Percentiles rank a stretch among this genome's conserved stretches.
Evolutionary conservation across 306 rosid species (phyloP).

Genomic region (Aeschynomene evenia): DNA sequence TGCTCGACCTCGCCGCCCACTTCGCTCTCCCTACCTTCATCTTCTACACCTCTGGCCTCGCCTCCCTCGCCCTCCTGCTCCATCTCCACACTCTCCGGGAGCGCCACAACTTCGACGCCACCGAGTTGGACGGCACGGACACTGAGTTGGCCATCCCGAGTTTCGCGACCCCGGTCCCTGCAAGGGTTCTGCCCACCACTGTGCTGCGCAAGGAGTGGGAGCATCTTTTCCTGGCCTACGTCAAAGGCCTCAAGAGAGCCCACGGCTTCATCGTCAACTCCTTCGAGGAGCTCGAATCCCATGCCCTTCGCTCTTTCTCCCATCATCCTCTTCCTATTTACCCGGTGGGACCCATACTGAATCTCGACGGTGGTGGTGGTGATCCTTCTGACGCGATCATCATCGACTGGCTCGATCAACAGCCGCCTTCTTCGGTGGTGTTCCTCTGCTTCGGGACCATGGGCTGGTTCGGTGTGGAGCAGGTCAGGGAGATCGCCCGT

Average conservation of each 20-base stretch:
- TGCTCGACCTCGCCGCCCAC: constrained; percentile 54
- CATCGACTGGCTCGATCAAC: constrained; percentile 61
- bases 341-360: constrained; percentile 57
- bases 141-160: constrained; percentile 25
- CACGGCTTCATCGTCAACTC: constrained; percentile 54
- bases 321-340: constrained; percentile 27
- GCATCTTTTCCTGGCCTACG: background rate
- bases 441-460: constrained; percentile 50
- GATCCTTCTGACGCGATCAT: too few relatives aligned
- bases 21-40: constrained; percentile 47
- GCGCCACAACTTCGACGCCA: background rate
- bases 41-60: constrained; percentile 43
- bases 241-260: constrained; percentile 14
- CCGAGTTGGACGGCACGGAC: background rate
- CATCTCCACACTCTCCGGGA: constrained; percentile 41
- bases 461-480: constrained; percentile 31
- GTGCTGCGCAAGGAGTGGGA: constrained; percentile 7
- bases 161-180: constrained; percentile 40
- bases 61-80: constrained; percentile 34
- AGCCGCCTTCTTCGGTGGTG: constrained; percentile 57
- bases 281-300: constrained; percentile 45
- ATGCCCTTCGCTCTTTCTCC: constrained; percentile 33
- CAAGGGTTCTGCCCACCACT: constrained; percentile 13
- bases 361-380: background rate
- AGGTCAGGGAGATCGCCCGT: constrained; percentile 33